Evolutionary conservation across 768 basidiomycete species (phyloP).

Genomic region (Lactarius pseudohatsudake): DNA sequence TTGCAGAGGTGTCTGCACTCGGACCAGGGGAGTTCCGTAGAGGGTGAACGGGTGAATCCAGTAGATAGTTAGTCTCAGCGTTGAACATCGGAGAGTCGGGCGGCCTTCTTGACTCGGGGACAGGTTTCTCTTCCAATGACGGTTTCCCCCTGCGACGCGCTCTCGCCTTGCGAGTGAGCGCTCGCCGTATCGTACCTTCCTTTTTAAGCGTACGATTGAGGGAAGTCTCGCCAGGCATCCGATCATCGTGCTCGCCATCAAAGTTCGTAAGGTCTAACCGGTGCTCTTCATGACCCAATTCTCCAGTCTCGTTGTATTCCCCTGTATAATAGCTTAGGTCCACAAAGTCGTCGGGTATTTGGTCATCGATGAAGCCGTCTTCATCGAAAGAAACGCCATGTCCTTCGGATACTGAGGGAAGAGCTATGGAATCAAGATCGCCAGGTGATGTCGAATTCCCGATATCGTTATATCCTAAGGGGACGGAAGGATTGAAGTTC

Average conservation of each 20-base stretch:
- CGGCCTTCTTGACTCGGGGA: not conserved
- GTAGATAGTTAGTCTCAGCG: not conserved
- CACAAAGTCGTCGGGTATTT: slow-evolving; percentile 34
- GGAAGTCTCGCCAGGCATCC: slow-evolving; percentile 54
- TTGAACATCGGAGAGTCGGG: not conserved
- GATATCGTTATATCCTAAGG: not conserved
- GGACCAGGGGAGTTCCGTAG: not conserved
- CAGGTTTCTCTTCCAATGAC: not conserved
- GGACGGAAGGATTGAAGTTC: slow-evolving; percentile 40
- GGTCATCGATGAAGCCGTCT: slow-evolving; percentile 11
- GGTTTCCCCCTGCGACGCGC: slow-evolving; percentile 22
- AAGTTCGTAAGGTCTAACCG: slow-evolving; percentile 73
- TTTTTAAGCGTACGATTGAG: slow-evolving; percentile 55
- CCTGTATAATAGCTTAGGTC: slow-evolving; percentile 47
- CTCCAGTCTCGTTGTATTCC: slow-evolving; percentile 39
- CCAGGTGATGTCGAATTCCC: not conserved
- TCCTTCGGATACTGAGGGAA: not conserved
- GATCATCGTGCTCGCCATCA: slow-evolving; percentile 68
- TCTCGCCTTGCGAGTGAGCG: slow-evolving; percentile 40
- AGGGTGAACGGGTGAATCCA: not conserved
- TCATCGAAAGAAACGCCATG: slow-evolving; percentile 13
- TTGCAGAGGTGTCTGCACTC: not conserved
- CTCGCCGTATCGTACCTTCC: slow-evolving; percentile 60
- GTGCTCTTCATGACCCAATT: slow-evolving; percentile 46
- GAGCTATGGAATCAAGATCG: not conserved